A percentile compares a stretch with the other conserved stretches of the same genome.
Evolutionary conservation across 345 rosid genomes (phyloP).

Genomic region (Clarkia xantiana): DNA sequence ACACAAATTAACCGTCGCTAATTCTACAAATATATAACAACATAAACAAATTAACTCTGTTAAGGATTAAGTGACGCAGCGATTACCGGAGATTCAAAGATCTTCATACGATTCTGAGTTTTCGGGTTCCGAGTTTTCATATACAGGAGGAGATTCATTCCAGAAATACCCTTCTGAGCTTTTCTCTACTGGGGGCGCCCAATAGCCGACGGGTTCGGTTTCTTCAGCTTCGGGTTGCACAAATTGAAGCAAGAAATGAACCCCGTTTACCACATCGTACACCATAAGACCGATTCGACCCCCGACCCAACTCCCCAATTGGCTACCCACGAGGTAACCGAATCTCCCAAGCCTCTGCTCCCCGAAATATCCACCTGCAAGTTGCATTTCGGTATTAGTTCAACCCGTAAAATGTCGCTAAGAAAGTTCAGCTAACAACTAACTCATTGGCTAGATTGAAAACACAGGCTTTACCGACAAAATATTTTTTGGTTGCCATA

Average conservation of each 20-base stretch:
- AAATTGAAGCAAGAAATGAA: constrained; percentile 34
- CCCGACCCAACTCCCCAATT: constrained; percentile 91
- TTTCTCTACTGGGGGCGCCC: constrained; percentile 1
- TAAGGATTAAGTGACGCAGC: no score
- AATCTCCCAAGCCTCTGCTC: constrained; percentile 73
- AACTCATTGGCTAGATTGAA: no score
- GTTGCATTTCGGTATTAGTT: no score
- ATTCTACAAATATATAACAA: no score
- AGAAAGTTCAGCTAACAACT: no score
- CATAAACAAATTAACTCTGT: no score
- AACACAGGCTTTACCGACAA: no score
- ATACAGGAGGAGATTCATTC: constrained; percentile 3
- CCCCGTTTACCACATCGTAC: constrained; percentile 72
- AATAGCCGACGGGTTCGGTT: background rate
- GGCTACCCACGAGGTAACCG: constrained; percentile 88
- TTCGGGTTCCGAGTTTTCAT: constrained; percentile 7
- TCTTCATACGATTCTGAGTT: constrained; percentile 9
- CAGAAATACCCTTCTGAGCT: constrained; percentile 6
- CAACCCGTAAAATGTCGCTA: no score
- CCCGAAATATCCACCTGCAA: constrained; percentile 54
- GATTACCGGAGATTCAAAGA: background rate
- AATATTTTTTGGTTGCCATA: no score
- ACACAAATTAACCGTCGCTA: no score
- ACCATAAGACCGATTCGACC: constrained; percentile 88
- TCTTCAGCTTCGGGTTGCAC: constrained; percentile 23